Evolutionary conservation across 257 asterid species (phyloP).

Genomic region (Pogostemon cablin): DNA sequence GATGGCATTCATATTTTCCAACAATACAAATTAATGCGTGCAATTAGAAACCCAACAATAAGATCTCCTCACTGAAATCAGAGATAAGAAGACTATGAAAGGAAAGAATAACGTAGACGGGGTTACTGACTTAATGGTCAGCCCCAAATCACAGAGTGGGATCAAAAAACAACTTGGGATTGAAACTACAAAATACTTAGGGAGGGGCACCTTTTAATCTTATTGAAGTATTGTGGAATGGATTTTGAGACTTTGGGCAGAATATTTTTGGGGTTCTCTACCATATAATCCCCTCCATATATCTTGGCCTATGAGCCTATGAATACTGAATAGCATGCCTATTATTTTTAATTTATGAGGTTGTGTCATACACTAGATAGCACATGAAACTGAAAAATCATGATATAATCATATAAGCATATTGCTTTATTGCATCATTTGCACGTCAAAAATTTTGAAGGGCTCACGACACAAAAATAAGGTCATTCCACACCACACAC

Average conservation of each 20-base stretch:
- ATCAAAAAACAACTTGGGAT: neutral
- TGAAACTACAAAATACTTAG: neutral
- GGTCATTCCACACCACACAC: neutral
- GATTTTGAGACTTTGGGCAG: neutral
- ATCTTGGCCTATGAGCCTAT: neutral
- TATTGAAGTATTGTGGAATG: neutral
- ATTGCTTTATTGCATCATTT: constrained; percentile 4
- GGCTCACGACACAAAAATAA: neutral
- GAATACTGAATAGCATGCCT: neutral
- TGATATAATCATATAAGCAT: constrained; percentile 1
- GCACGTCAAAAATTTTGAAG: constrained; percentile 8
- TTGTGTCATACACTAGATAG: neutral
- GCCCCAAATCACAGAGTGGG: neutral
- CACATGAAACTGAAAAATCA: neutral
- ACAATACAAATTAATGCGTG: neutral
- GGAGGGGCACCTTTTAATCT: neutral
- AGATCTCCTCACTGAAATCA: constrained; percentile 12
- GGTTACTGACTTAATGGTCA: neutral
- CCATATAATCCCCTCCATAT: neutral
- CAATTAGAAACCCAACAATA: neutral
- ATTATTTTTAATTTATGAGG: neutral
- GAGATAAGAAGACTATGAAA: neutral
- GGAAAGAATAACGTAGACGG: neutral
- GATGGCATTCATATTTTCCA: neutral
- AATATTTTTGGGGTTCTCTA: neutral